Conservation (phyloP, 805 yeast genomes). For the Yamadazyma nakazawae region DNA sequence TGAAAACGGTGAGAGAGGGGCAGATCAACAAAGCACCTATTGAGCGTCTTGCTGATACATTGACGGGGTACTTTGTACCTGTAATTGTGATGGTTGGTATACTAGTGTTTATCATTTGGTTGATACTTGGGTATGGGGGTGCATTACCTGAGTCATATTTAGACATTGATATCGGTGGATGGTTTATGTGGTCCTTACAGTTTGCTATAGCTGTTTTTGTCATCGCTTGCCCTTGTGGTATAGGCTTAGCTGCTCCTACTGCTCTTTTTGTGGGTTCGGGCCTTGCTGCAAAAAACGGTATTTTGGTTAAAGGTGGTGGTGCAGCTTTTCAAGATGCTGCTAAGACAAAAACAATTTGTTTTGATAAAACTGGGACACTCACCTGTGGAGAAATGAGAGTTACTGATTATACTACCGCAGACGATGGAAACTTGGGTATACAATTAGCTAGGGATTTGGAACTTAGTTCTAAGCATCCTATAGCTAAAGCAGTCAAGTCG, state of each 20-base stretch:
- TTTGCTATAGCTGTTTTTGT: slow-evolving; percentile 79
- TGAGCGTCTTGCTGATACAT: slow-evolving; percentile 62
- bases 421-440: slow-evolving; percentile 22
- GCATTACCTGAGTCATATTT: slow-evolving; percentile 51
- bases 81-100: slow-evolving; percentile 58
- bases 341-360: slow-evolving; percentile 58
- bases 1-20: slow-evolving; percentile 67
- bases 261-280: slow-evolving; percentile 80
- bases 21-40: slow-evolving; percentile 72
- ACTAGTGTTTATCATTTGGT: slow-evolving; percentile 68
- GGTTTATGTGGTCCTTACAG: slow-evolving; percentile 75
- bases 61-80: slow-evolving; percentile 76
- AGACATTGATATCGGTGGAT: slow-evolving; percentile 67
- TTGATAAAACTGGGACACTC: slow-evolving; percentile 78
- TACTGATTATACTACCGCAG: slow-evolving; percentile 44
- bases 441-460: slow-evolving; percentile 61
- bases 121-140: slow-evolving; percentile 53
- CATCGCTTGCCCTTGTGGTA: slow-evolving; percentile 83
- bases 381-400: slow-evolving; percentile 63
- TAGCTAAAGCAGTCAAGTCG: slow-evolving; percentile 53
- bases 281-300: slow-evolving; percentile 72
- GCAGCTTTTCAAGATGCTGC: slow-evolving; percentile 79
- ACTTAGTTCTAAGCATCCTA: slow-evolving; percentile 63
- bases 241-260: slow-evolving; percentile 83
- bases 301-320: slow-evolving; percentile 78